Conservation (phyloP, 2,329 filamentous ascomycete species). For the Rhynchosporium secalis region DNA sequence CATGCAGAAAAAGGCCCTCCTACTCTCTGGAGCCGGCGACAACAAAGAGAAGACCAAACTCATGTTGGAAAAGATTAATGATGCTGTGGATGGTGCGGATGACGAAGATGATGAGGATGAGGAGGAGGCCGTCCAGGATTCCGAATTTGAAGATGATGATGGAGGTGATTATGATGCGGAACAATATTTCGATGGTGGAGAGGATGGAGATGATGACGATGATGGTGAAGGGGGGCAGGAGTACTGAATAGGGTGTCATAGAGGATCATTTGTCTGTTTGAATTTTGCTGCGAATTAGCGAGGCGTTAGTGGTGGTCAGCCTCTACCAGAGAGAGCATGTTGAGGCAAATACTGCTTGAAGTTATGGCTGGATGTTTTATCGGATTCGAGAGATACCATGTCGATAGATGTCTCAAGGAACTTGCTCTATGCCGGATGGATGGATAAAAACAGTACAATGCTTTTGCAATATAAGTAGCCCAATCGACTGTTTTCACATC, state of each 20-base stretch:
- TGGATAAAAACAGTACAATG: neutral
- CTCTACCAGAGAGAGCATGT: constrained; percentile 2
- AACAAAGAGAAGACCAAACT: constrained; percentile 37
- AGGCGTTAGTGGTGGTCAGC: constrained; percentile 18
- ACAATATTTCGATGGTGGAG: constrained; percentile 63
- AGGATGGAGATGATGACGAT: constrained; percentile 54
- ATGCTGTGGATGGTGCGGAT: constrained; percentile 43
- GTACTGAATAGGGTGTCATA: constrained; percentile 22
- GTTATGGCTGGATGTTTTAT: neutral
- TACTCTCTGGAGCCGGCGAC: constrained; percentile 26
- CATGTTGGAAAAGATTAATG: constrained; percentile 36
- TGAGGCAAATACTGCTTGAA: neutral
- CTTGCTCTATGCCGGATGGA: neutral
- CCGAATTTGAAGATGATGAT: constrained; percentile 61
- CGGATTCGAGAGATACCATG: neutral
- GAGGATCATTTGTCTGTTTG: neutral
- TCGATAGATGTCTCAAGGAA: neutral
- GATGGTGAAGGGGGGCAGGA: constrained; percentile 48
- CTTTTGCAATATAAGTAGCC: neutral
- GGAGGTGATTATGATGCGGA: constrained; percentile 64
- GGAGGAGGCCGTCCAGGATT: constrained; percentile 46
- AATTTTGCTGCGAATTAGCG: constrained; percentile 16
- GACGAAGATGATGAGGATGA: constrained; percentile 46
- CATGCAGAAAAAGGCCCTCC: constrained; percentile 39
- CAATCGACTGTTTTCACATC: neutral